Evolutionary conservation across 306 rosid genomes (phyloP), one percentile per base, ranked within the genome.

Genomic region (Castanea crenata): DNA sequence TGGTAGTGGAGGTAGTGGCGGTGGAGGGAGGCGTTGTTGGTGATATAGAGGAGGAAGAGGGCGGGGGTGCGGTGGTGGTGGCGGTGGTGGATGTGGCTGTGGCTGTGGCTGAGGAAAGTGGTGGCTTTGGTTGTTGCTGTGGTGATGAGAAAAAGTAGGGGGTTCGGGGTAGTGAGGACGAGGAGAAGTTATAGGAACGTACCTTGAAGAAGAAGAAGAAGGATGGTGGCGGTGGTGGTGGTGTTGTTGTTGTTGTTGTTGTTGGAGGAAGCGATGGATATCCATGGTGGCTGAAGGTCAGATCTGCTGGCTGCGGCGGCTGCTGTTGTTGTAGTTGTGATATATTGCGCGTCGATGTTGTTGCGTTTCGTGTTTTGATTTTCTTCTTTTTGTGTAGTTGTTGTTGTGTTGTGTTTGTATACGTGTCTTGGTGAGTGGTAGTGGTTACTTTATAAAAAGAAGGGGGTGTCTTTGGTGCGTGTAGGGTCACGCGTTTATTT

Each of bases 1-100:
- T 6, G 23, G 82, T 0, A 78, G 75, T 3, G 71, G 83, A 5
- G 73, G 84, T 3, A 78, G 79, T 1, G 68, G 85, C 8, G 67
- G 86, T n/a, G 62, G 87, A 3, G 74, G 81, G 16, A 21, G 75
- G 58, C 71, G 46, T 52, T 76, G 78, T 32, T 54, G 86, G 38
- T 34, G 86, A 38, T 44, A 64, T 3, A 84, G 3, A 12, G 44
- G 76, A 3, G 46, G 71, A 1, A 83, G 85, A 11, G 75, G 74
- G 19, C 79, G 80, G 0, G 64, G 29, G 25, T 64, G 67, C 15
- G 55, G 69, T 0, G 62, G 78, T 1, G 75, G 75, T 46, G 74
- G 58, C 3, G 52, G 79, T 6, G 20, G 65, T 4, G 19, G 49
- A 25, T 25, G 27, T 4, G 55, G 34, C 20, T 72, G 27, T 4